phyloP scores from a whole-genome alignment of 257 asterid genomes.

The Ajuga chamaepitys region DNA sequence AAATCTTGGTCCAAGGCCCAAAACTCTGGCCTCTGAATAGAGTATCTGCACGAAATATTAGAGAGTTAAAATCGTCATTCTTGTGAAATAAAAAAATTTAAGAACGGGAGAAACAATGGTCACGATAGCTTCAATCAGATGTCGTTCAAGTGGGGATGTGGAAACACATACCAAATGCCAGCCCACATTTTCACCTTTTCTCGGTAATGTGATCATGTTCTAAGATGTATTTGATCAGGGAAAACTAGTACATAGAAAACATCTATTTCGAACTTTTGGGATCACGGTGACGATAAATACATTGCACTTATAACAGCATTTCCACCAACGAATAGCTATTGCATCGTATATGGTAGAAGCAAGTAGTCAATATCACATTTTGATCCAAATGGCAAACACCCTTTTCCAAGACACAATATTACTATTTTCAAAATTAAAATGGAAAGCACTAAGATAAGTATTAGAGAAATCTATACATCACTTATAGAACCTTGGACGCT shows the following conservation, averaged over 20 bases:
- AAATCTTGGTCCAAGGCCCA: conserved; percentile 84
- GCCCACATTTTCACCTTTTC: too few species aligned
- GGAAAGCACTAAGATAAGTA: neutral
- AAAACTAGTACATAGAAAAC: too few species aligned
- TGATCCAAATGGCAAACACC: neutral
- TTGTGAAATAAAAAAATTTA: neutral
- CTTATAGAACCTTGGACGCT: neutral
- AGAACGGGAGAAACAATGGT: neutral
- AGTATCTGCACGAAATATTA: conserved; percentile 38
- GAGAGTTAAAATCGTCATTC: neutral
- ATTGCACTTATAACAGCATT: neutral
- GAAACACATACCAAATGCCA: too few species aligned
- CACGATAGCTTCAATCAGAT: neutral
- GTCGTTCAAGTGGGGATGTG: too few species aligned
- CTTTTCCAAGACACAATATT: neutral
- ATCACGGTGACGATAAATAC: neutral
- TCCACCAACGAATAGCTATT: neutral
- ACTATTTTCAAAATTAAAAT: neutral
- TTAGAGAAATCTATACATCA: neutral
- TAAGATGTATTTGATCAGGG: too few species aligned
- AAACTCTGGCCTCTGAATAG: conserved; percentile 65
- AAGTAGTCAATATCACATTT: neutral
- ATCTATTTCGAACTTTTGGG: too few species aligned
- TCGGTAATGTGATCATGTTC: too few species aligned
- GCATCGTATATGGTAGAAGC: neutral